These are phyloP conservation scores for Tarenaya hassleriana DNA, from an alignment of 345 rosid genomes.

Conservation along the genomic window DNA sequence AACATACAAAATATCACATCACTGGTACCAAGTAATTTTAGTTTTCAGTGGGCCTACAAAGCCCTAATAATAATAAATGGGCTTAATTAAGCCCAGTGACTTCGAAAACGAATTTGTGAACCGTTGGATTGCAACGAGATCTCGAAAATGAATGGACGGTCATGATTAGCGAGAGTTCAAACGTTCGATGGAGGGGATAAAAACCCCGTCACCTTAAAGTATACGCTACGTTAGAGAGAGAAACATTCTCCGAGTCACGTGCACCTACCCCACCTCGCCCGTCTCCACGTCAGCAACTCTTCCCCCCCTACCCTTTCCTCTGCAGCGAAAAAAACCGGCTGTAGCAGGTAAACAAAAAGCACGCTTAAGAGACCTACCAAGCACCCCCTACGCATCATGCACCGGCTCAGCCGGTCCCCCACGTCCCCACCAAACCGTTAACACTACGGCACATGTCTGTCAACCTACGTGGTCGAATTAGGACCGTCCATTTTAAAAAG, in stretches of 20 bases:
- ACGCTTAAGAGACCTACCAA: constrained; percentile 13
- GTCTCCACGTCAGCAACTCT: constrained; percentile 28
- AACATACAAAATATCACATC: too few species aligned
- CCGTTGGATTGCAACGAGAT: neutral
- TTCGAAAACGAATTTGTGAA: too few species aligned
- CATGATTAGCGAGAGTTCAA: neutral
- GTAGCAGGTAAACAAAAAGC: constrained; percentile 21
- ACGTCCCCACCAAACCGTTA: constrained; percentile 10
- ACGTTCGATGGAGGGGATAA: neutral
- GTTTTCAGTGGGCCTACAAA: too few species aligned
- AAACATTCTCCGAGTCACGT: constrained; percentile 42
- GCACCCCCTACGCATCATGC: constrained; percentile 25
- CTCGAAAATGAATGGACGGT: too few species aligned
- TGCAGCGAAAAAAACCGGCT: constrained; percentile 29
- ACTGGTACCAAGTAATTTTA: too few species aligned
- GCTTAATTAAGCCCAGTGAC: too few species aligned
- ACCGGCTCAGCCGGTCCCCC: constrained; percentile 40
- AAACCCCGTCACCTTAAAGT: neutral
- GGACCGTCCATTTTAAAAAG: constrained; percentile 21
- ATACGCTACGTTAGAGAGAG: neutral
- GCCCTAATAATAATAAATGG: too few species aligned
- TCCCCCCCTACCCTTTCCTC: neutral
- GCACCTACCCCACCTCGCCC: constrained; percentile 34
- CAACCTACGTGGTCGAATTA: constrained; percentile 21
- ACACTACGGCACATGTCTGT: constrained; percentile 1